Conservation (phyloP, 768 basidiomycete species). For the Royoungia palumana region DNA sequence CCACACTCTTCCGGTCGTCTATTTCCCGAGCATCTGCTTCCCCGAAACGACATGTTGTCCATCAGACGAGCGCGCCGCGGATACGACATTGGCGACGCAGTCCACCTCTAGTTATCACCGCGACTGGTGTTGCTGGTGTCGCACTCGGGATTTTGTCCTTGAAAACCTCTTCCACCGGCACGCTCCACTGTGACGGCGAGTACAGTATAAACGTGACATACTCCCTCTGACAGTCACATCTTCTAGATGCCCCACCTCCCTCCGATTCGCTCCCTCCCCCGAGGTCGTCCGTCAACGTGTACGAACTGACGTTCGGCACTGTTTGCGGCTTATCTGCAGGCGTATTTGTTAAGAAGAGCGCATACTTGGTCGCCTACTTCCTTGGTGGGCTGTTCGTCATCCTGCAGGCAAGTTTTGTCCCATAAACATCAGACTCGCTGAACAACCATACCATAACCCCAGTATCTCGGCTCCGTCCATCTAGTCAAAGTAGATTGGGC, state of each 20-base stretch:
- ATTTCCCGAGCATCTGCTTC: background rate
- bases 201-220: background rate
- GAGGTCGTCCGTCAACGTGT: slow-evolving; percentile 68
- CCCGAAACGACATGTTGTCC: slow-evolving; percentile 3
- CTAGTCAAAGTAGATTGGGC: slow-evolving; percentile 81
- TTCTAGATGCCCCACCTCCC: slow-evolving; percentile 10
- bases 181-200: slow-evolving; percentile 55
- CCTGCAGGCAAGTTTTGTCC: slow-evolving; percentile 62
- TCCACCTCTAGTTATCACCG: slow-evolving; percentile 22
- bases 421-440: background rate
- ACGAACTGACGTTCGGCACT: slow-evolving; percentile 86
- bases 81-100: slow-evolving; percentile 4
- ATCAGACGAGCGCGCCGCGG: background rate
- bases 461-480: slow-evolving; percentile 79
- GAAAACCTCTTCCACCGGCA: slow-evolving; percentile 26
- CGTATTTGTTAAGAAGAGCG: slow-evolving; percentile 94
- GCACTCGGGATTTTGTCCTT: slow-evolving; percentile 45
- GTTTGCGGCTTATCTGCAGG: slow-evolving; percentile 87
- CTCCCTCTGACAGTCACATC: slow-evolving; percentile 4
- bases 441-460: background rate
- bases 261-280: slow-evolving; percentile 43
- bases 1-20: slow-evolving; percentile 1
- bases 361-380: slow-evolving; percentile 74
- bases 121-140: slow-evolving; percentile 37
- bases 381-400: slow-evolving; percentile 91